Evolutionary conservation across 805 yeast species (phyloP).

Genomic region (Kodamaea laetipori): DNA sequence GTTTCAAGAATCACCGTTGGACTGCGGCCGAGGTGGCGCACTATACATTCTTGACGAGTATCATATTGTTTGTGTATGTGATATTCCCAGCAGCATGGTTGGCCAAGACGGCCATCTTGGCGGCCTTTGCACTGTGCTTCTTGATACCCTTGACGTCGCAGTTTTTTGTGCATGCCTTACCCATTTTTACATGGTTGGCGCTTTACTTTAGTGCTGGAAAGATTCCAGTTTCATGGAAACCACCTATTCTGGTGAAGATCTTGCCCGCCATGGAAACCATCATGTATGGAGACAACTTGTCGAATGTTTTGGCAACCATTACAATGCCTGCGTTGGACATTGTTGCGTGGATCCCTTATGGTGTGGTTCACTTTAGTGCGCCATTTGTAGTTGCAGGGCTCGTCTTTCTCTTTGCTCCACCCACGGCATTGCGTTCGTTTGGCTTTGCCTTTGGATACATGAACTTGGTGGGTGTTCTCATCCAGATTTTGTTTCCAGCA

Average conservation of each 20-base stretch:
- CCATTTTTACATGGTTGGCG: constrained; percentile 83
- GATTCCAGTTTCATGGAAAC: constrained; percentile 74
- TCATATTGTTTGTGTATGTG: constrained; percentile 59
- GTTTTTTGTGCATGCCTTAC: constrained; percentile 79
- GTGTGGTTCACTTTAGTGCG: constrained; percentile 83
- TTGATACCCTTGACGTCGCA: constrained; percentile 77
- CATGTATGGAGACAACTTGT: constrained; percentile 85
- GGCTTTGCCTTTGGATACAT: constrained; percentile 94
- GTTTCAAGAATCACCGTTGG: constrained; percentile 46
- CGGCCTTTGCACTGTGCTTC: constrained; percentile 50
- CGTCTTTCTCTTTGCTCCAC: constrained; percentile 87
- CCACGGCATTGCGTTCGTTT: constrained; percentile 76
- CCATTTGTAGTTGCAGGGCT: constrained; percentile 85
- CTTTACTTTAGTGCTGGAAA: constrained; percentile 76
- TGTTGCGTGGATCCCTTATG: constrained; percentile 96
- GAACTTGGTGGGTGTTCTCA: constrained; percentile 83
- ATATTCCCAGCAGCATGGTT: constrained; percentile 58
- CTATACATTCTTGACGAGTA: constrained; percentile 51
- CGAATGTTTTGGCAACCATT: constrained; percentile 76
- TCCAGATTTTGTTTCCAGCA: constrained; percentile 83
- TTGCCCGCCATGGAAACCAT: constrained; percentile 92
- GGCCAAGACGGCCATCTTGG: constrained; percentile 36
- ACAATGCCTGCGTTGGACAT: constrained; percentile 69
- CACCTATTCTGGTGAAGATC: constrained; percentile 85
- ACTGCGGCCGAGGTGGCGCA: constrained; percentile 51